Conservation (phyloP, 306 rosid genomes). For the Vigna mungo region DNA sequence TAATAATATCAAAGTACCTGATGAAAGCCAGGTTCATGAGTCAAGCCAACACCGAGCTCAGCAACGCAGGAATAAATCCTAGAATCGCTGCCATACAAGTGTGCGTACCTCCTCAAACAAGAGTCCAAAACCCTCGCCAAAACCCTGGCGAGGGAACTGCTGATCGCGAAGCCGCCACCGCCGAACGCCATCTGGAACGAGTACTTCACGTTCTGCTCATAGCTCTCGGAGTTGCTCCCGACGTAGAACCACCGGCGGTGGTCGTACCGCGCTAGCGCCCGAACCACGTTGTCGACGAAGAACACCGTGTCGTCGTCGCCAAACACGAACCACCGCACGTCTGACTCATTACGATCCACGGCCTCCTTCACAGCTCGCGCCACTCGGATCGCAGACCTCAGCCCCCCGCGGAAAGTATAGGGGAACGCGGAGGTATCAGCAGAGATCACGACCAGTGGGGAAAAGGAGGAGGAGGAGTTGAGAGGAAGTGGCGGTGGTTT, state of each 20-base stretch:
- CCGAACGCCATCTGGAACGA: constrained; percentile 93
- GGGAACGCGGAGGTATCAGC: constrained; percentile 70
- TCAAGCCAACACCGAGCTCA: constrained; percentile 83
- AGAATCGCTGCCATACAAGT: constrained; percentile 91
- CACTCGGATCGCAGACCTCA: constrained; percentile 88
- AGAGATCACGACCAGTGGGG: constrained; percentile 64
- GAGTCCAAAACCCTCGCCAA: constrained; percentile 83
- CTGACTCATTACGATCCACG: constrained; percentile 70
- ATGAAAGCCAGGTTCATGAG: constrained; percentile 96
- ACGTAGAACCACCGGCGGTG: constrained; percentile 77
- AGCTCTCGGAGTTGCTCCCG: constrained; percentile 86
- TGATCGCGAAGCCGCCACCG: constrained; percentile 91
- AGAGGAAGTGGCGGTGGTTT: neutral
- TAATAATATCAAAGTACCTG: constrained; percentile 58
- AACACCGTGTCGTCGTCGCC: constrained; percentile 95
- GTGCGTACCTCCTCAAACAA: constrained; percentile 77
- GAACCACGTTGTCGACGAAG: constrained; percentile 82
- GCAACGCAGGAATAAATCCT: constrained; percentile 82
- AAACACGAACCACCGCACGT: constrained; percentile 88
- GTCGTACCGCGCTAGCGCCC: constrained; percentile 69
- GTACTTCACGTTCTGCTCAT: constrained; percentile 68
- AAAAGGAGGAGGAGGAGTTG: neutral
- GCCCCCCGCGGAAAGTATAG: constrained; percentile 67
- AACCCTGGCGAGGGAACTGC: constrained; percentile 72
- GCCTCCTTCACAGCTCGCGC: constrained; percentile 85